Base-by-base conservation (phyloP, 495 filamentous ascomycete genomes). In the Penicillium goetzii region DNA sequence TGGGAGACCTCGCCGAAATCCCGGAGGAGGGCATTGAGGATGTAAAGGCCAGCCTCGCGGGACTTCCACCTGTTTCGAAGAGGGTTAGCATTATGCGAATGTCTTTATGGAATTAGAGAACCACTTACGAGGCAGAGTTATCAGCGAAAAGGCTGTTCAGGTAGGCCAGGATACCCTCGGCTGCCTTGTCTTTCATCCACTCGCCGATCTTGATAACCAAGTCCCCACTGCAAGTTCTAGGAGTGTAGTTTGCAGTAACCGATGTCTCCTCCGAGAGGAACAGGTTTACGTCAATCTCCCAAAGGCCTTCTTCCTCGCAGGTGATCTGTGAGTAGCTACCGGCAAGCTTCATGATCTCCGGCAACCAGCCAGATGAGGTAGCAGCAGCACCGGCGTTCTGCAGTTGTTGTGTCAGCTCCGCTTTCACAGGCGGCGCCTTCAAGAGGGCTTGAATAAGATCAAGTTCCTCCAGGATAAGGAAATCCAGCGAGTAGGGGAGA, bases 221-320 rank as follows among this genome's bases (percentile, higher is more conserved):
- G 71, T 97, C 94, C 30, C 92, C 92, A 68, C 91, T 93, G 53
- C 94, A 94, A 14, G 91, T 96, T 54, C 95, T 85, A 30, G 95
- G 90, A 2, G 94, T 96, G 73, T 97, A 99, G 71, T 98, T 97
- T 26, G 93, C 90, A n/a, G 92, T 97, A 53, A 97, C 89, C 14
- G 92, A 92, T 3, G 91, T 94, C 75, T 99, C 95, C 70, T 99
- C 95, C 0, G 92, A 92, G 30, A 99, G 83, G 76, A 96, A 99
- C 1, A 98, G 83, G 52, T 96, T 98, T 58, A 96, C 87, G 75
- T 99, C 95, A 61, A 97, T 89, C 59, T 98, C 92, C 95, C 95
- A 99, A 30, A 99, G 78, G 9, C 90, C 91, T 74, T 96, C 91
- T 70, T 98, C 96, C 72, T 99, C 95, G 14, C 85, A 87, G 4